Conservation (phyloP, 176 grass and related monocot species). For the Aegilops tauschii region DNA sequence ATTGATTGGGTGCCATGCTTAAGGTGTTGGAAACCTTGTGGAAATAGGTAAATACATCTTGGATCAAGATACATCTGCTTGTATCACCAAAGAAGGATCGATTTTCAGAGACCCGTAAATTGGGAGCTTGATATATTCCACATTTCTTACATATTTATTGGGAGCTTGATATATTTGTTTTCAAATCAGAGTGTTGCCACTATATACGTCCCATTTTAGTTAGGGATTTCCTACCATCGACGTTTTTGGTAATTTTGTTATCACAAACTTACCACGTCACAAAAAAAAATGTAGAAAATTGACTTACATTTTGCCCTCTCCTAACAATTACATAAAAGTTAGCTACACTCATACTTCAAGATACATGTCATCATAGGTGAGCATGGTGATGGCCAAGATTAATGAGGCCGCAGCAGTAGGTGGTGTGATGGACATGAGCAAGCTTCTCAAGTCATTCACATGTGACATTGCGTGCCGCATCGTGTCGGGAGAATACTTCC, state of each 20-base stretch:
- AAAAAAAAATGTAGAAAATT: background rate
- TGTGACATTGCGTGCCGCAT: background rate
- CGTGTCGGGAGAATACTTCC: background rate
- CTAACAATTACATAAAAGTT: background rate
- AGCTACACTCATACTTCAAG: background rate
- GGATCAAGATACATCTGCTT: too few species aligned
- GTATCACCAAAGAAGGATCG: too few species aligned
- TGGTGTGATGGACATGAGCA: background rate
- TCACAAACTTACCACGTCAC: background rate
- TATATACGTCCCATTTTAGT: background rate
- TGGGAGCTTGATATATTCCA: background rate
- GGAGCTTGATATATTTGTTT: background rate
- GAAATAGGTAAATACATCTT: too few species aligned
- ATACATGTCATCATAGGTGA: background rate
- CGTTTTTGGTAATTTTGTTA: background rate
- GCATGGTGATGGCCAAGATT: background rate
- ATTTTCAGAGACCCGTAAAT: too few species aligned
- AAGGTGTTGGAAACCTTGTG: too few species aligned
- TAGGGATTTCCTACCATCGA: background rate
- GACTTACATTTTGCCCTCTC: background rate
- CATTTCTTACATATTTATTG: background rate
- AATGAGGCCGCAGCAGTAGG: background rate
- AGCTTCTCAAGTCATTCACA: background rate
- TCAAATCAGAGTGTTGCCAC: background rate
- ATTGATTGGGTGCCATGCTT: too few species aligned